Conservation (phyloP, 495 filamentous ascomycete genomes). For the Parathielavia appendiculata region DNA sequence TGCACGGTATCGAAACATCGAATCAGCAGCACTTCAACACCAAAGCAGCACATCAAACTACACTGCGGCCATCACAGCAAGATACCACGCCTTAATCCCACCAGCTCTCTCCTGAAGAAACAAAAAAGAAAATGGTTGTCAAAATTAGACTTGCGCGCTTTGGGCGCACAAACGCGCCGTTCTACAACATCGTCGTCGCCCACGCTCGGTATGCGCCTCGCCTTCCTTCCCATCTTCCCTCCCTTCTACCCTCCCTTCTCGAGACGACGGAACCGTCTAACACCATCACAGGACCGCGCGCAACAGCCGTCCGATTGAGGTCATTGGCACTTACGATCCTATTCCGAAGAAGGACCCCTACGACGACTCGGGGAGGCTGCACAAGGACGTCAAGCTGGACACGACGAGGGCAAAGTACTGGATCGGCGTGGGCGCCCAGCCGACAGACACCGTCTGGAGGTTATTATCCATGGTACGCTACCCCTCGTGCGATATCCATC, state of each 20-base stretch:
- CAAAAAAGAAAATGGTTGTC: constrained; percentile 96
- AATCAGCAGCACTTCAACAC: constrained; percentile 4
- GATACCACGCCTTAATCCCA: no score
- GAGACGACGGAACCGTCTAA: constrained; percentile 3
- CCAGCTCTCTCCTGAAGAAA: constrained; percentile 11
- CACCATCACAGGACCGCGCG: constrained; percentile 59
- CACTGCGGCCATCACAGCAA: background rate
- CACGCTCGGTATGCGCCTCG: constrained; percentile 71
- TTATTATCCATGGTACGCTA: constrained; percentile 72
- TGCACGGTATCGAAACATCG: background rate
- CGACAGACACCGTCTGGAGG: constrained; percentile 82
- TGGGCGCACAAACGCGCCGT: constrained; percentile 74
- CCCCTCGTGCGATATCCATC: background rate
- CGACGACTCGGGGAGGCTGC: constrained; percentile 59
- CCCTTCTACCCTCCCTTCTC: background rate
- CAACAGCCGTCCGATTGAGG: constrained; percentile 83
- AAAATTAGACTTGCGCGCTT: constrained; percentile 91
- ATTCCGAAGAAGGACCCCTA: constrained; percentile 67
- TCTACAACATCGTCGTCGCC: constrained; percentile 96
- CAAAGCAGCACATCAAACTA: background rate
- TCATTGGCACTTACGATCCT: constrained; percentile 92
- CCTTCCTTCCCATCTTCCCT: constrained; percentile 2
- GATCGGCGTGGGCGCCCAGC: constrained; percentile 94
- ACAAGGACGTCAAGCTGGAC: constrained; percentile 90
- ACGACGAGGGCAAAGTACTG: constrained; percentile 79